Conservation (phyloP, 129 eudicot species). For the Flaveria bidentis region DNA sequence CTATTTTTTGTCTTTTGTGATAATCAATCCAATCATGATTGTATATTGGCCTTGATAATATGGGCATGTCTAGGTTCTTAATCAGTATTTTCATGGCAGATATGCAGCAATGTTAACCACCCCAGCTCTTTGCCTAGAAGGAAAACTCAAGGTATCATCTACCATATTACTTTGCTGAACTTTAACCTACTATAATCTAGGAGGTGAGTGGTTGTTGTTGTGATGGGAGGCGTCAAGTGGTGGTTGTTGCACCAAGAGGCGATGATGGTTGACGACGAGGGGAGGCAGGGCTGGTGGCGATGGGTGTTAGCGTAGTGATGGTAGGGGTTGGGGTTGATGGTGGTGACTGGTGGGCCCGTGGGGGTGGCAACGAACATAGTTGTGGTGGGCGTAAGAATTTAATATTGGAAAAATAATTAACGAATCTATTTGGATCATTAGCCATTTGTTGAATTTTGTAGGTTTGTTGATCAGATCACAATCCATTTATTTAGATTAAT, state of each 20-base stretch:
- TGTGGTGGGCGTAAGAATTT: neutral
- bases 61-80: conserved; percentile 4
- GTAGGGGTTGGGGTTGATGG: neutral
- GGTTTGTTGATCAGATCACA: too few species aligned
- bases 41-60: neutral
- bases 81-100: conserved; percentile 44
- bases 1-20: neutral
- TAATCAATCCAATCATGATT: neutral
- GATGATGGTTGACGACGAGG: neutral
- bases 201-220: neutral
- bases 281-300: neutral
- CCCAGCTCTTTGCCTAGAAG: conserved; percentile 81
- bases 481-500: neutral
- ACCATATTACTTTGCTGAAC: neutral
- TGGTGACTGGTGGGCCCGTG: neutral
- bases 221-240: neutral
- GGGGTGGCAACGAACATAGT: neutral
- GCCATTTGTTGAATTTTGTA: too few species aligned
- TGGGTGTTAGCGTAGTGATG: neutral
- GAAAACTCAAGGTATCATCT: conserved; percentile 70
- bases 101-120: conserved; percentile 72
- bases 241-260: neutral
- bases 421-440: too few species aligned
- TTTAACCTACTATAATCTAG: neutral
- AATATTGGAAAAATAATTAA: neutral